Evolutionary conservation across 2,329 filamentous ascomycete species (phyloP).

Genomic region (Phialophora tarda): DNA sequence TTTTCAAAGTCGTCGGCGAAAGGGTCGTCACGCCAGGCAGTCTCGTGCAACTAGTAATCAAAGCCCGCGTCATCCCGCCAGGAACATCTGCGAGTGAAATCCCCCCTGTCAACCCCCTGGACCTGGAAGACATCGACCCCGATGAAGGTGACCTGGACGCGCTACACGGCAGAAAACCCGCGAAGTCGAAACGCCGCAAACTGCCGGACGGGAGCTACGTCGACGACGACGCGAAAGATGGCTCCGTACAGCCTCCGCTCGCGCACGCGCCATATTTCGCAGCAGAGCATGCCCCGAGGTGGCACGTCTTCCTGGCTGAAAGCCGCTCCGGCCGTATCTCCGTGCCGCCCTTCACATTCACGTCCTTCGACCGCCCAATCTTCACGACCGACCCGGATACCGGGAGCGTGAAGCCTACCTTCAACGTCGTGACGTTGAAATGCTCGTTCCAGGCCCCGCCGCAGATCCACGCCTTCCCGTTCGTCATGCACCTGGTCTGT

Average conservation of each 20-base stretch:
- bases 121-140: conserved; percentile 89
- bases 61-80: conserved; percentile 90
- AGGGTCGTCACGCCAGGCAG: conserved; percentile 89
- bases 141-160: conserved; percentile 91
- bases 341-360: conserved; percentile 95
- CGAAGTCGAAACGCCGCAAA: conserved; percentile 70
- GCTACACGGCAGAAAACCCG: conserved; percentile 71
- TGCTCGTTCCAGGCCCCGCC: conserved; percentile 96
- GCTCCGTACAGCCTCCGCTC: conserved; percentile 77
- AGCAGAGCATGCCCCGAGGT: conserved; percentile 85
- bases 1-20: conserved; percentile 98
- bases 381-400: conserved; percentile 62
- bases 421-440: conserved; percentile 93
- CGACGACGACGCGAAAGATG: conserved; percentile 59
- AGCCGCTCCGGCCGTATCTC: conserved; percentile 94
- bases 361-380: conserved; percentile 86
- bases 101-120: conserved; percentile 74
- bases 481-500: conserved; percentile 90
- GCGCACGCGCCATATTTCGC: conserved; percentile 86
- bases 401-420: conserved; percentile 78
- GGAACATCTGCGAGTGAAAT: conserved; percentile 66
- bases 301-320: conserved; percentile 94
- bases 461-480: conserved; percentile 89
- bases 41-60: conserved; percentile 91
- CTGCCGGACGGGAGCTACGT: conserved; percentile 62